A percentile compares a stretch with the other conserved stretches of the same genome.
Conservation (phyloP, 306 rosid species). For the cucumber (Cucumis sativus) region DNA sequence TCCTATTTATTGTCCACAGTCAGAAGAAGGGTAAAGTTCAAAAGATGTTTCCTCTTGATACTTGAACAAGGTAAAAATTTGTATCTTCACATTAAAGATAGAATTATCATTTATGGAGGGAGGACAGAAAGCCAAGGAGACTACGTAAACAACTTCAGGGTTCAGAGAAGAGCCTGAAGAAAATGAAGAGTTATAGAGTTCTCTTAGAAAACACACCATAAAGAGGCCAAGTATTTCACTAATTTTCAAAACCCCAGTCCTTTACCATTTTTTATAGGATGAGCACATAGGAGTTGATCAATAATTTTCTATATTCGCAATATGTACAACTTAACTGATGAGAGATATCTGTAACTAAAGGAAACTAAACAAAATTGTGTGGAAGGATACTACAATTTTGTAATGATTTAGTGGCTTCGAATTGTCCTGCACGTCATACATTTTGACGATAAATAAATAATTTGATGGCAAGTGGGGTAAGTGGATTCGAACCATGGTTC, state of each 20-base stretch:
- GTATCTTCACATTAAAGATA: not conserved
- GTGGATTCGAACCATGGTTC: no score
- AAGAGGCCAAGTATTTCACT: not conserved
- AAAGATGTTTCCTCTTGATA: not conserved
- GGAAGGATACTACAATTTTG: not conserved
- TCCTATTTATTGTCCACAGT: no score
- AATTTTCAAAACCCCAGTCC: not conserved
- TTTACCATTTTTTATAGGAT: no score
- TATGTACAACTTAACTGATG: not conserved
- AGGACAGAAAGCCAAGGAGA: not conserved
- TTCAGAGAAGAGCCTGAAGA: not conserved
- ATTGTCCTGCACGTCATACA: slow-evolving; percentile 36
- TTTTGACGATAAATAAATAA: not conserved
- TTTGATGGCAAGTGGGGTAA: no score
- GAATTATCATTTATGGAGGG: not conserved
- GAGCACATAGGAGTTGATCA: no score
- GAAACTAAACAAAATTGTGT: not conserved
- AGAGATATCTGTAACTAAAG: not conserved
- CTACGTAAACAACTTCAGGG: not conserved
- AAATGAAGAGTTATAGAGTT: not conserved
- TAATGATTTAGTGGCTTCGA: slow-evolving; percentile 34
- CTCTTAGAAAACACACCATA: not conserved
- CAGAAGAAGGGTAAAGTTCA: no score
- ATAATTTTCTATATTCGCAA: not conserved
- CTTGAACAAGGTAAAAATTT: not conserved